Conservation (phyloP, 2,329 filamentous ascomycete species). For the Aspergillus fumigatiaffinis region DNA sequence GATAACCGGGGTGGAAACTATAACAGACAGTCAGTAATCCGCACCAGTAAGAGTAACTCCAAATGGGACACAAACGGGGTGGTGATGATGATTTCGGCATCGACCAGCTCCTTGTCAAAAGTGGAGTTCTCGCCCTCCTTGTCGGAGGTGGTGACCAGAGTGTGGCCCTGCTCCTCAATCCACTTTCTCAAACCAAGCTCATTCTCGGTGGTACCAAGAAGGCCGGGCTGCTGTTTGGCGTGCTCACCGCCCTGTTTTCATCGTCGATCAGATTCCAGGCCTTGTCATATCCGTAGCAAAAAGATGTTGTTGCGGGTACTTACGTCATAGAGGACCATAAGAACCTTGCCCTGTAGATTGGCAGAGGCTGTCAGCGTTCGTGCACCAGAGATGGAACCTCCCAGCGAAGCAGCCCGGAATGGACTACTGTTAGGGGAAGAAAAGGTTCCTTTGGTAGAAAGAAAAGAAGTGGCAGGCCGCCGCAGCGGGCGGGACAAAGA, state of each 20-base stretch:
- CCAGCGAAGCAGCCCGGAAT: constrained; percentile 33
- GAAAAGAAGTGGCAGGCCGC: constrained; percentile 51
- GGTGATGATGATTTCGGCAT: constrained; percentile 98
- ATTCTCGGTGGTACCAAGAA: constrained; percentile 96
- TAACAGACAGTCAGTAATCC: constrained; percentile 9
- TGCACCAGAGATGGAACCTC: constrained; percentile 46
- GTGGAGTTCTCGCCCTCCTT: constrained; percentile 92
- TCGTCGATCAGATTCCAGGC: constrained; percentile 6
- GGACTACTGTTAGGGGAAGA: constrained; percentile 25
- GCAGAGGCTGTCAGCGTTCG: constrained; percentile 63
- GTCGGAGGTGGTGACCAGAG: constrained; percentile 92
- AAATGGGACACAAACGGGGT: constrained; percentile 66
- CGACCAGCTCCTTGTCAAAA: constrained; percentile 93
- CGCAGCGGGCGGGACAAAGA: constrained; percentile 54
- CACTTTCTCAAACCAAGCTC: constrained; percentile 96
- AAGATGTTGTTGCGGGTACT: constrained; percentile 30
- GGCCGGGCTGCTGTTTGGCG: constrained; percentile 79
- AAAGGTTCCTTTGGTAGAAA: constrained; percentile 42
- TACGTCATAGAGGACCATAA: constrained; percentile 90
- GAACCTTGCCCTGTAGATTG: constrained; percentile 85
- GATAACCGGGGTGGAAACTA: constrained; percentile 97
- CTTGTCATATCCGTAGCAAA: not conserved
- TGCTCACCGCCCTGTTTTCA: constrained; percentile 65
- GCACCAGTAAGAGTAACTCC: too few species aligned
- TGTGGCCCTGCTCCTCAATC: constrained; percentile 96